These are phyloP conservation scores for Colletotrichum sp. DNA, from an alignment of 2,329 filamentous ascomycete genomes.

Conservation along the genomic window DNA sequence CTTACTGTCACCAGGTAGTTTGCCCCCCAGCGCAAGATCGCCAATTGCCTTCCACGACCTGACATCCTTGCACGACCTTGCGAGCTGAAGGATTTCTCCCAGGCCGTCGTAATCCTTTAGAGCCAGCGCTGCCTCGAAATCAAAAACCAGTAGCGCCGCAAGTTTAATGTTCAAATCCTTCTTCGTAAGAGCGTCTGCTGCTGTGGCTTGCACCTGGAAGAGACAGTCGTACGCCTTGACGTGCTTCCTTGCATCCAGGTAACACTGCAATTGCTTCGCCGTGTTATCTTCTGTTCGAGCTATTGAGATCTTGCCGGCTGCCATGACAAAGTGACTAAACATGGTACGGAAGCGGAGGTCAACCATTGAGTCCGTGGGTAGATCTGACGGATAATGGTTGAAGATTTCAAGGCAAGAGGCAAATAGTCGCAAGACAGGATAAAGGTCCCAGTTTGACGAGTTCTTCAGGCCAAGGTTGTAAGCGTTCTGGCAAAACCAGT, in stretches of 20 bases:
- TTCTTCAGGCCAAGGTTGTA: slow-evolving; percentile 79
- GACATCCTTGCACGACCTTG: slow-evolving; percentile 47
- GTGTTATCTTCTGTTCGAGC: slow-evolving; percentile 56
- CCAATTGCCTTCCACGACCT: slow-evolving; percentile 66
- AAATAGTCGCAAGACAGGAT: slow-evolving; percentile 61
- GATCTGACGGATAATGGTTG: slow-evolving; percentile 53
- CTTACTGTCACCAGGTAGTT: slow-evolving; percentile 56
- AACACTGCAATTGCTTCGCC: slow-evolving; percentile 62
- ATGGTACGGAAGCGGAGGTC: slow-evolving; percentile 65
- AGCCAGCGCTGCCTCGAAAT: slow-evolving; percentile 76
- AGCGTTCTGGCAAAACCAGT: slow-evolving; percentile 84
- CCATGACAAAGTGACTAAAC: slow-evolving; percentile 73
- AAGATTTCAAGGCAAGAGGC: slow-evolving; percentile 57
- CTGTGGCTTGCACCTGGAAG: slow-evolving; percentile 42
- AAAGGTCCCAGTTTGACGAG: slow-evolving; percentile 57
- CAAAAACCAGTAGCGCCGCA: slow-evolving; percentile 72
- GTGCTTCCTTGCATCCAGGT: slow-evolving; percentile 65
- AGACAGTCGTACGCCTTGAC: slow-evolving; percentile 60
- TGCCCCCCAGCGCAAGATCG: slow-evolving; percentile 64
- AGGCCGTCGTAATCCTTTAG: slow-evolving; percentile 73
- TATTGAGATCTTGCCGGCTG: slow-evolving; percentile 54
- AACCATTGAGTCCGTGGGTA: slow-evolving; percentile 40
- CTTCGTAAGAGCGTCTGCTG: slow-evolving; percentile 46
- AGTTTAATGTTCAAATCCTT: slow-evolving; percentile 66
- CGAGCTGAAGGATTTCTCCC: slow-evolving; percentile 60